A percentile compares a stretch with the other conserved stretches of the same genome.
These are phyloP conservation scores for Triglochin maritima DNA, from an alignment of 106 monocot species.

Conservation along the genomic window DNA sequence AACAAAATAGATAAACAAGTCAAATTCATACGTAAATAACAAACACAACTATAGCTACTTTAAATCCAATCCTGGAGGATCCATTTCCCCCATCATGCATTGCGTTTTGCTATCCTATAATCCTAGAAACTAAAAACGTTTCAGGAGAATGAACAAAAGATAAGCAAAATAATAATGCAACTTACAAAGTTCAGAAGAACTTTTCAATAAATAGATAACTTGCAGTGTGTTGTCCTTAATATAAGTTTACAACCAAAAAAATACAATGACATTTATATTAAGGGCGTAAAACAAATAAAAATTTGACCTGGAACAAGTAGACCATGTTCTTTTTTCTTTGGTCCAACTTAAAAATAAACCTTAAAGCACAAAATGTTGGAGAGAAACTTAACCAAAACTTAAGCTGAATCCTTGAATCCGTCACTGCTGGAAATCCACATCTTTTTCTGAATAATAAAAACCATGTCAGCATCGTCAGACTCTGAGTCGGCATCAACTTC, in stretches of 20 bases:
- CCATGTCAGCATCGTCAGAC: constrained; percentile 36
- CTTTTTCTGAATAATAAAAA: constrained; percentile 60
- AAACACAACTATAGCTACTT: too few species aligned
- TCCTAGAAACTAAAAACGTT: background rate
- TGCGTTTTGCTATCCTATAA: too few species aligned
- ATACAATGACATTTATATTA: too few species aligned
- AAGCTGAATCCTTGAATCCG: constrained; percentile 33
- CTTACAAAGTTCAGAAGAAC: background rate
- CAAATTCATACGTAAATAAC: too few species aligned
- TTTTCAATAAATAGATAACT: too few species aligned
- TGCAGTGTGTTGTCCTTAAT: too few species aligned
- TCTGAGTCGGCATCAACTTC: constrained; percentile 35
- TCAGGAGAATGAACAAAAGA: background rate
- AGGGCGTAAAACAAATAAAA: background rate
- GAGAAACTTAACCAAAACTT: background rate
- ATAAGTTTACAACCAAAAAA: too few species aligned
- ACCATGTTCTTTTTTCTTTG: background rate
- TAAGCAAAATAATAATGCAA: background rate
- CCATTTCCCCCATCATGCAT: too few species aligned
- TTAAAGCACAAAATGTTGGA: background rate
- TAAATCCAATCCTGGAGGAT: too few species aligned
- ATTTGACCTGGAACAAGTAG: background rate
- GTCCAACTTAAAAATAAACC: background rate
- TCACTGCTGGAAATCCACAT: constrained; percentile 33
- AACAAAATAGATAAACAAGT: too few species aligned